phyloP scores from a whole-genome alignment of 768 basidiomycete species.

The Leccinum boreale region DNA sequence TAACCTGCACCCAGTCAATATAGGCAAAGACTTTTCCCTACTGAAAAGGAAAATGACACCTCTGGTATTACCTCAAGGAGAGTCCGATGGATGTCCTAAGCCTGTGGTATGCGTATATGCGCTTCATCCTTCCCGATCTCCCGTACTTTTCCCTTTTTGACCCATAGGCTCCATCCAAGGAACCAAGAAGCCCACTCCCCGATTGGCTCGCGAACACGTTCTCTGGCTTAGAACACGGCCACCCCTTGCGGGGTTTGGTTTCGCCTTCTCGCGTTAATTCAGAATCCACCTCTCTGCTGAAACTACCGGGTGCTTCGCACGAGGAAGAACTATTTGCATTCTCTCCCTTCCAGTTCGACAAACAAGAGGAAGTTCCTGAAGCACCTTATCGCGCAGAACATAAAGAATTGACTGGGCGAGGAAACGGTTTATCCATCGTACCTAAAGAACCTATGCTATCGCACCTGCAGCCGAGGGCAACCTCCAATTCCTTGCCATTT shows the following conservation, averaged over 20 bases:
- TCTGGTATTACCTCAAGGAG: not conserved
- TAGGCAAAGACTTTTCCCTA: conserved; percentile 41
- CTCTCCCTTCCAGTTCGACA: conserved; percentile 22
- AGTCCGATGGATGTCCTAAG: conserved; percentile 3
- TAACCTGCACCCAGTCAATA: conserved; percentile 32
- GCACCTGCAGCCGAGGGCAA: not conserved
- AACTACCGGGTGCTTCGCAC: conserved; percentile 1
- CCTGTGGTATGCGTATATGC: conserved; percentile 32
- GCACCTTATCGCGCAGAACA: conserved; percentile 1
- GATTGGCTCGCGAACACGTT: conserved; percentile 57
- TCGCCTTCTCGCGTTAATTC: conserved; percentile 16
- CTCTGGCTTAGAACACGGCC: conserved; percentile 36
- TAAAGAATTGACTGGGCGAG: not conserved
- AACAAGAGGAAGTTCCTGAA: not conserved
- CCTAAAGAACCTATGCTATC: not conserved
- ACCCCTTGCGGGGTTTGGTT: conserved; percentile 35
- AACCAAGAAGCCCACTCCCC: conserved; percentile 39
- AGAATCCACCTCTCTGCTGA: conserved; percentile 1
- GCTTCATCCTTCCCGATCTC: conserved; percentile 11
- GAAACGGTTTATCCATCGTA: not conserved
- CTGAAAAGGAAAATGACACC: conserved; percentile 37
- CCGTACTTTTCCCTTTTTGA: conserved; percentile 11
- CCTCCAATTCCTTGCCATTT: conserved; percentile 14
- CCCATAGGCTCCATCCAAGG: conserved; percentile 18
- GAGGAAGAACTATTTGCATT: conserved; percentile 28